Percentiles rank a stretch among this genome's conserved stretches.
phyloP scores from a whole-genome alignment of 495 filamentous ascomycete genomes.

The Paragyromitra xinjiangensis region DNA sequence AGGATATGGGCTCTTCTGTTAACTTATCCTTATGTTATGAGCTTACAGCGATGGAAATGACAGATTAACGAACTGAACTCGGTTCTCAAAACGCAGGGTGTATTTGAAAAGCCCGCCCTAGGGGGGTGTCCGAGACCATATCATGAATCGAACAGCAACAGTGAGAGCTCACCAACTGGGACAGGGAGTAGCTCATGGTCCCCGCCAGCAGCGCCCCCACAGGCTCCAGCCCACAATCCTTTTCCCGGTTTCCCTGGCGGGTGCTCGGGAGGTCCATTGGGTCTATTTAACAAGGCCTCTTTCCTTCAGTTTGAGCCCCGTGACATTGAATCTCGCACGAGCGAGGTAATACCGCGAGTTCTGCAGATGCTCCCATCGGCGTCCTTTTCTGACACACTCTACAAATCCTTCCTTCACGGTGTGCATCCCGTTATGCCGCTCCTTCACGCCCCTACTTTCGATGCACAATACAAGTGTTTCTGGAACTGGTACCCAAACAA shows the following conservation, averaged over 20 bases:
- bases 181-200: neutral
- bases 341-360: slow-evolving; percentile 36
- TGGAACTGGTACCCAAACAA: slow-evolving; percentile 53
- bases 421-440: slow-evolving; percentile 56
- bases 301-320: slow-evolving; percentile 48
- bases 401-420: slow-evolving; percentile 51
- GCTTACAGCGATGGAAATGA: slow-evolving; percentile 23
- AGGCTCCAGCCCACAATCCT: neutral
- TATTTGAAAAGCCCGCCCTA: neutral
- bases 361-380: slow-evolving; percentile 38
- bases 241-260: neutral
- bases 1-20: slow-evolving; percentile 28
- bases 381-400: slow-evolving; percentile 34
- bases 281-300: slow-evolving; percentile 37
- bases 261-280: neutral
- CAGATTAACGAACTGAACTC: slow-evolving; percentile 54
- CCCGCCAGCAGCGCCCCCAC: neutral
- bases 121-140: neutral
- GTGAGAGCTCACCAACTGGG: neutral
- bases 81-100: slow-evolving; percentile 40
- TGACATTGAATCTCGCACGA: slow-evolving; percentile 17
- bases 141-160: slow-evolving; percentile 51
- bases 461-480: slow-evolving; percentile 43
- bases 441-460: slow-evolving; percentile 53
- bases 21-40: neutral